Percentiles rank a stretch among this genome's conserved stretches.
These are phyloP conservation scores for Eimeria necatrix DNA, from an alignment of 169 alveolate genomes.

Conservation along the genomic window DNA sequence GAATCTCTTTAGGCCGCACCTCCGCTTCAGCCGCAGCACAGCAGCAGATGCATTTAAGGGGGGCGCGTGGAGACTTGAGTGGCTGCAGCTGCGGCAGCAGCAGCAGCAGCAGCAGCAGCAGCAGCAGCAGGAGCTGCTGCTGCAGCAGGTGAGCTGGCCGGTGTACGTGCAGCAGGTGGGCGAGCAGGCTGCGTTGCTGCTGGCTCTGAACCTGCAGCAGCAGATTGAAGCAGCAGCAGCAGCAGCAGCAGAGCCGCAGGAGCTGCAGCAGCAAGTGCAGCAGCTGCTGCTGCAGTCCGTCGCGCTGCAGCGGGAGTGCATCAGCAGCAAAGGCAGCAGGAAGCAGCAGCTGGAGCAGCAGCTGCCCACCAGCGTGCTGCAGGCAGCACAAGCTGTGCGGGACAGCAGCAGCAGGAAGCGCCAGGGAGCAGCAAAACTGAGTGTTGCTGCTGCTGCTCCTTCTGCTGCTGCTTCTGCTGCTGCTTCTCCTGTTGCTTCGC, in stretches of 20 bases:
- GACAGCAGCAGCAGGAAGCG: background rate
- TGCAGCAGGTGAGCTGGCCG: background rate
- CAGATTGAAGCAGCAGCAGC: background rate
- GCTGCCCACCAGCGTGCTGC: background rate
- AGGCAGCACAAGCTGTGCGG: background rate
- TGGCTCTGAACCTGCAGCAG: background rate
- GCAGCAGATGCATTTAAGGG: background rate
- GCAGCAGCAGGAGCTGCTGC: background rate
- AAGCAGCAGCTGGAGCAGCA: background rate
- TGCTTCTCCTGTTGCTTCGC: background rate
- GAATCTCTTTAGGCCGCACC: background rate
- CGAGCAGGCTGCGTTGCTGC: background rate
- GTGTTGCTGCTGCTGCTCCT: background rate
- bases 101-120: background rate
- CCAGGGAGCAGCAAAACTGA: background rate
- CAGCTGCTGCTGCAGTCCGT: constrained; percentile 11
- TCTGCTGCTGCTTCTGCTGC: too few species aligned
- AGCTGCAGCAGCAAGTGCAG: background rate
- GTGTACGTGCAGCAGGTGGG: background rate
- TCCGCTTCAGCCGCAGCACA: background rate
- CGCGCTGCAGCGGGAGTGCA: background rate
- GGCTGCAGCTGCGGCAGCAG: background rate
- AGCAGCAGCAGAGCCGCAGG: background rate
- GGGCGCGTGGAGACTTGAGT: background rate
- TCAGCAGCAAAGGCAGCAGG: background rate